Evolutionary conservation across 2,329 filamentous ascomycete species (phyloP).

Genomic region (Lomentospora prolificans): DNA sequence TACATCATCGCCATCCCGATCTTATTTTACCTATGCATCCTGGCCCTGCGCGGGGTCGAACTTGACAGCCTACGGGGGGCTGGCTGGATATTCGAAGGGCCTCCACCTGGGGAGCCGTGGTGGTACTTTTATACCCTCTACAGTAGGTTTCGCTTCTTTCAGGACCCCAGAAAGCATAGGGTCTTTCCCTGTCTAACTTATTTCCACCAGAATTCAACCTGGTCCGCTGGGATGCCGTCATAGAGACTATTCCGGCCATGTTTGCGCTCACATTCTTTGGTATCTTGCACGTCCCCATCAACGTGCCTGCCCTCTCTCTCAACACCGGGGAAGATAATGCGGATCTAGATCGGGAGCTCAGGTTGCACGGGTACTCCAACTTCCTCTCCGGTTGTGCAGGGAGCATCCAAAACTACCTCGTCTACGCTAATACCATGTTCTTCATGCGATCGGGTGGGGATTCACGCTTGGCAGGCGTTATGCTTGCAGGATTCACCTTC

Average conservation of each 20-base stretch:
- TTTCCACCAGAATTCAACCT: slow-evolving; percentile 77
- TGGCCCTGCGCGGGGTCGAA: slow-evolving; percentile 56
- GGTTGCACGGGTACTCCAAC: slow-evolving; percentile 89
- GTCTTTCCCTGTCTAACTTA: too few species aligned
- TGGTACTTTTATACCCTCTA: slow-evolving; percentile 98
- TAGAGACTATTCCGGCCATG: slow-evolving; percentile 86
- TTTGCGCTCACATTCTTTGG: slow-evolving; percentile 96
- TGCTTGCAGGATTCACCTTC: slow-evolving; percentile 72
- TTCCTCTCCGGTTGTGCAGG: slow-evolving; percentile 76
- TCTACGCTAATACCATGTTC: slow-evolving; percentile 95
- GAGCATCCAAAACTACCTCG: slow-evolving; percentile 93
- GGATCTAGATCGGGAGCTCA: slow-evolving; percentile 81
- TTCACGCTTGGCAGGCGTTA: slow-evolving; percentile 72
- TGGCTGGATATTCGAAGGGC: slow-evolving; percentile 89
- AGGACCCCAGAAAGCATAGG: too few species aligned
- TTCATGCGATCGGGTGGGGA: slow-evolving; percentile 91
- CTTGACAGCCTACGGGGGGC: slow-evolving; percentile 55
- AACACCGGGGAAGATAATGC: slow-evolving; percentile 88
- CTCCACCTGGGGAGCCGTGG: slow-evolving; percentile 78
- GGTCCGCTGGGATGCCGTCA: slow-evolving; percentile 74
- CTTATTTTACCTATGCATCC: slow-evolving; percentile 69
- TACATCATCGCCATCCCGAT: slow-evolving; percentile 75
- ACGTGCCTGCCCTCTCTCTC: slow-evolving; percentile 85
- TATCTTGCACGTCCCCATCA: slow-evolving; percentile 93
- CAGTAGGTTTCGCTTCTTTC: slow-evolving; percentile 42